Percentiles rank a stretch among this genome's conserved stretches.
Conservation (phyloP, 345 rosid species). For the Corchorus olitorius region DNA sequence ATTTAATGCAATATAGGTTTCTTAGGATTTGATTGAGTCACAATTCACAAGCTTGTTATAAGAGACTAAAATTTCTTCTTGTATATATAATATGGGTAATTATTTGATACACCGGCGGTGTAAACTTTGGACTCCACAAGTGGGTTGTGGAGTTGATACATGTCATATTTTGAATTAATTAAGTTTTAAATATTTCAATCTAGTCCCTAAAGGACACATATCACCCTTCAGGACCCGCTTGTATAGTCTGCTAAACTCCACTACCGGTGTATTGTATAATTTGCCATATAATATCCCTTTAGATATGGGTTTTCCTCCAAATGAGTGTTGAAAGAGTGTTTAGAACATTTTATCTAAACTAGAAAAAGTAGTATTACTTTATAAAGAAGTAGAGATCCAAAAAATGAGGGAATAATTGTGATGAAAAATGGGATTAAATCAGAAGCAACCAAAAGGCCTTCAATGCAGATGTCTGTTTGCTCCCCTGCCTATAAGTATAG, state of each 20-base stretch:
- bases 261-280: too few relatives aligned
- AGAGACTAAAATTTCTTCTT: background rate
- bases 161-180: too few relatives aligned
- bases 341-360: background rate
- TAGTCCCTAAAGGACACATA: too few relatives aligned
- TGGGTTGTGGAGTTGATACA: too few relatives aligned
- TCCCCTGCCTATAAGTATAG: background rate
- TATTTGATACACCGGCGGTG: too few relatives aligned
- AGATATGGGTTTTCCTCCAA: too few relatives aligned
- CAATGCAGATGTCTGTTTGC: conserved; percentile 4
- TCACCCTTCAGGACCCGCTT: too few relatives aligned
- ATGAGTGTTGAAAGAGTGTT: conserved; percentile 11
- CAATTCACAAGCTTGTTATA: background rate
- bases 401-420: conserved; percentile 9
- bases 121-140: too few relatives aligned
- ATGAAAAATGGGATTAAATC: background rate
- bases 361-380: background rate
- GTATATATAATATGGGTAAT: too few relatives aligned
- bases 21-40: conserved; percentile 2
- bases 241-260: too few relatives aligned
- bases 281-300: too few relatives aligned
- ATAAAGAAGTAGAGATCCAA: background rate
- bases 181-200: too few relatives aligned
- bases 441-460: conserved; percentile 23
- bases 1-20: background rate